phyloP scores from a whole-genome alignment of 2,329 filamentous ascomycete genomes.

The Hymenoscyphus salicellus region DNA sequence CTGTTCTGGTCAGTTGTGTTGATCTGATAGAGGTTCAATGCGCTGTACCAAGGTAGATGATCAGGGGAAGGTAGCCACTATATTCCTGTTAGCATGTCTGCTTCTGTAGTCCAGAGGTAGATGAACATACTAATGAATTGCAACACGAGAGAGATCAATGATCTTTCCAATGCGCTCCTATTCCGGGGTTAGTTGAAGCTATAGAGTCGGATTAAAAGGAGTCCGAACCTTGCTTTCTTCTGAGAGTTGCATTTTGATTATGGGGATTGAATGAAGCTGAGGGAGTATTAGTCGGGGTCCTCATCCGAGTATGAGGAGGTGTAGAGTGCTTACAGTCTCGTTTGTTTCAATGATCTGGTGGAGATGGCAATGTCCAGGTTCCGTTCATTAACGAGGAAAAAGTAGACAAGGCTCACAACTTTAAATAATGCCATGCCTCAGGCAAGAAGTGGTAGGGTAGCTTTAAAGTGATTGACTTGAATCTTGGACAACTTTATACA shows the following conservation, averaged over 20 bases:
- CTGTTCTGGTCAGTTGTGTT: conserved; percentile 44
- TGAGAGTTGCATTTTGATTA: conserved; percentile 57
- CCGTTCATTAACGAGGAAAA: not conserved
- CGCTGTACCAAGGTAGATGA: conserved; percentile 84
- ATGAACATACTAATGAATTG: conserved; percentile 82
- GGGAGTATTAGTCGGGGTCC: conserved; percentile 13
- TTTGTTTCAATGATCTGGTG: not conserved
- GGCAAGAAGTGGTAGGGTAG: not conserved
- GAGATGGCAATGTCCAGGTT: not conserved
- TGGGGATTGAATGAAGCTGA: conserved; percentile 17
- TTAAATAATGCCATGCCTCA: not conserved
- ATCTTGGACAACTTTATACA: not conserved
- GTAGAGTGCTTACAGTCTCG: conserved; percentile 16
- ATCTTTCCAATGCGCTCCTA: conserved; percentile 97
- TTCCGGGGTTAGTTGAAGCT: conserved; percentile 24
- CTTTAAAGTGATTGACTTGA: not conserved
- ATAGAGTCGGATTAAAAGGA: not conserved
- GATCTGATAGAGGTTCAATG: conserved; percentile 13
- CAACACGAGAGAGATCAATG: conserved; percentile 90
- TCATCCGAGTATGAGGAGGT: not conserved
- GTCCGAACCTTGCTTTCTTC: conserved; percentile 88
- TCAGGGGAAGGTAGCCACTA: conserved; percentile 93
- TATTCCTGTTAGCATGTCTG: conserved; percentile 37
- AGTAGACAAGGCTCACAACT: not conserved
- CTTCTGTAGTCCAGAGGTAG: not conserved